Evolutionary conservation across 257 asterid genomes (phyloP).

Genomic region (Jacaranda mimosifolia): DNA sequence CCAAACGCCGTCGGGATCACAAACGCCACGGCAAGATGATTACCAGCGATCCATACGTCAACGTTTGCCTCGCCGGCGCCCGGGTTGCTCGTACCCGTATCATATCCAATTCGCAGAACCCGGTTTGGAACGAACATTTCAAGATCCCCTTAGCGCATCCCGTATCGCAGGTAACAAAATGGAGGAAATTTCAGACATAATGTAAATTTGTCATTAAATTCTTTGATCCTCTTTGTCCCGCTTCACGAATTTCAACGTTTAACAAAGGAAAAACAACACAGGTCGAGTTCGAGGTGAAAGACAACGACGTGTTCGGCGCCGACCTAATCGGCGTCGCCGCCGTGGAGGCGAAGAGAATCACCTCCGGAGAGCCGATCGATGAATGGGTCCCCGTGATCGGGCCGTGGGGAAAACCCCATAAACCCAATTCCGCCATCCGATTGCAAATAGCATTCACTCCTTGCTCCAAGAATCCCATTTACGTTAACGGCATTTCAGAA

Average conservation of each 20-base stretch:
- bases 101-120: constrained; percentile 82
- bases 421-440: constrained; percentile 49
- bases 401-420: constrained; percentile 51
- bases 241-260: too few relatives aligned
- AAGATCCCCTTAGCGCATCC: constrained; percentile 89
- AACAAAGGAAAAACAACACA: constrained; percentile 1
- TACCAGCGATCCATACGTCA: constrained; percentile 95
- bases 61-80: constrained; percentile 81
- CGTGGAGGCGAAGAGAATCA: constrained; percentile 48
- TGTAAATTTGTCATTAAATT: not conserved
- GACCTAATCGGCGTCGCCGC: constrained; percentile 55
- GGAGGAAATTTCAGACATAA: not conserved
- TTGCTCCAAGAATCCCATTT: constrained; percentile 38
- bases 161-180: constrained; percentile 54
- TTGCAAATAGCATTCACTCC: constrained; percentile 47
- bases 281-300: constrained; percentile 65
- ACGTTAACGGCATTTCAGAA: constrained; percentile 42
- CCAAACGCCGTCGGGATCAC: constrained; percentile 24
- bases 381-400: constrained; percentile 60
- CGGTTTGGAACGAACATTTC: constrained; percentile 83
- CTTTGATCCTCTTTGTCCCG: too few relatives aligned
- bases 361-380: constrained; percentile 47
- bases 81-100: constrained; percentile 86
- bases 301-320: constrained; percentile 66
- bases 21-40: constrained; percentile 62